Base-by-base conservation (phyloP, 2,329 filamentous ascomycete species). In the Dactylellina parvicollis region DNA sequence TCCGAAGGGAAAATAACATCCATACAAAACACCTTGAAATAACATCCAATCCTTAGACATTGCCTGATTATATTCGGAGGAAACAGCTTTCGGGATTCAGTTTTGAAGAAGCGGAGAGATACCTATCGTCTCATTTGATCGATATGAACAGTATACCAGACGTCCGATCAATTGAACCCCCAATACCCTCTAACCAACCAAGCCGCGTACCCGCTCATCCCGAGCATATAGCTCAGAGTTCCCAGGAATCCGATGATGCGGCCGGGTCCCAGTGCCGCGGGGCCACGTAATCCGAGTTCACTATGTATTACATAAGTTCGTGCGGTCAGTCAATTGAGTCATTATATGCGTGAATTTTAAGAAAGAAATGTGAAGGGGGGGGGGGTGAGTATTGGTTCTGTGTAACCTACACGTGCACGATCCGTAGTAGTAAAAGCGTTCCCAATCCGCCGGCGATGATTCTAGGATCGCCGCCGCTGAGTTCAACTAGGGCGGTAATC, bases 191-290 rank as follows among this genome's bases (percentile, higher is more conserved):
- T 44, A 20, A 38, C 55, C 52, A 73, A 42, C 69, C 69, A 73
- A 1, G 60, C 69, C 2, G 32, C 60, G 32, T 73, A 73, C 9
- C 69, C 69, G 38, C 69, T 60, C 69, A 73, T 73, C 3, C 69
- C 60, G 14, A 73, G 26, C 7, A 73, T n/a, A 56, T 73, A 73
- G 18, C 44, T 54, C 30, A 73, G 16, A 7, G 69, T 73, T 8
- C 69, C 69, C 14, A 66, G 32, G 24, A 73, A 73, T n/a, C 69
- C 69, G 24, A 73, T 73, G n/a, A 73, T 73, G 14, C 69, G 60
- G 10, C 69, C 69, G 7, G 60, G 69, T 34, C 60, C 69, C 5
- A 73, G 52, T 4, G 60, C 60, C n/a, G 60, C 4, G 4, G 16
- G 16, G 4, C 69, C 34, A 8, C 69, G 60, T 7, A 73, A 12